phyloP scores from a whole-genome alignment of 768 basidiomycete genomes.

The Russula olivacea region DNA sequence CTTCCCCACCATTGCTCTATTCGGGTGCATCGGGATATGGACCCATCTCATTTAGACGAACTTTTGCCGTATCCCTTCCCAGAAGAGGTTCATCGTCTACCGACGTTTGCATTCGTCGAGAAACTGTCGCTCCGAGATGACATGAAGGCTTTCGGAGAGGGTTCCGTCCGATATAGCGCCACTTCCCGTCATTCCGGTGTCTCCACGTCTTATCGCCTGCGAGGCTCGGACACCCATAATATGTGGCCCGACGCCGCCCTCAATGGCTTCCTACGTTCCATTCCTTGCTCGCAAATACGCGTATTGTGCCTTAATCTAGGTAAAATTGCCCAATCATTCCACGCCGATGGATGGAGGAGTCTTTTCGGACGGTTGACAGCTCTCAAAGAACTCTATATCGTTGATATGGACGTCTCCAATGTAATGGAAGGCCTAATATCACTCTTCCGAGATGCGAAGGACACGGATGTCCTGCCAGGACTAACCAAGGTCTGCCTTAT shows the following conservation, averaged over 20 bases:
- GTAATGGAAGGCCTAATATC: conserved; percentile 10
- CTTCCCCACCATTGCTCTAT: conserved; percentile 19
- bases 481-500: conserved; percentile 12
- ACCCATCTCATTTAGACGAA: conserved; percentile 22
- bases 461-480: neutral
- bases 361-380: conserved; percentile 16
- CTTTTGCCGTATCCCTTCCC: conserved; percentile 22
- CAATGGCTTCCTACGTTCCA: conserved; percentile 17
- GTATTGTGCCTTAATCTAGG: conserved; percentile 16
- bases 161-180: conserved; percentile 21
- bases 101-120: conserved; percentile 13
- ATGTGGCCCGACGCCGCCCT: conserved; percentile 23
- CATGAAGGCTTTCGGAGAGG: conserved; percentile 16
- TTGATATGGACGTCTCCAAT: conserved; percentile 15
- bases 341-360: conserved; percentile 16
- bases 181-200: conserved; percentile 21
- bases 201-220: conserved; percentile 22
- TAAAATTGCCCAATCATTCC: conserved; percentile 8
- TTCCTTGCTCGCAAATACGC: conserved; percentile 18
- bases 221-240: neutral
- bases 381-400: conserved; percentile 15
- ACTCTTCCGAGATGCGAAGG: neutral
- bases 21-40: conserved; percentile 23
- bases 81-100: conserved; percentile 9
- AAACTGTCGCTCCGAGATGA: conserved; percentile 21